These are phyloP conservation scores for Fistulifera pelliculosa DNA, from an alignment of 108 stramenopile species.

Conservation along the genomic window DNA sequence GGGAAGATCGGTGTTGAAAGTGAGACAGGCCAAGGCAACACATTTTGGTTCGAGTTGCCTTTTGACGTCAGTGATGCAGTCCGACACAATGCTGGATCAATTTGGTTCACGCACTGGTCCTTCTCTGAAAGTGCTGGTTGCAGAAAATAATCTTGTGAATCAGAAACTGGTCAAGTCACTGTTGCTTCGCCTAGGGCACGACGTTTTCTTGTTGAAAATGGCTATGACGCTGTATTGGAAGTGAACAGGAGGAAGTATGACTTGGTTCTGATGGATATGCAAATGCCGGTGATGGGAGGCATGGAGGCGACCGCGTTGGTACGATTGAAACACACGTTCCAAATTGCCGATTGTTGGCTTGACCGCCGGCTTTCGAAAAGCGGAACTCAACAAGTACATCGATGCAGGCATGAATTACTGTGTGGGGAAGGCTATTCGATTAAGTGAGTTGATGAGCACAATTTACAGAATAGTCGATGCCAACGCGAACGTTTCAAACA, in stretches of 20 bases:
- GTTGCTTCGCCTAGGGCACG: constrained; percentile 34
- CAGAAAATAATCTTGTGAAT: constrained; percentile 48
- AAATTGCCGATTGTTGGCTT: constrained; percentile 31
- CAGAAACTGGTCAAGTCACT: constrained; percentile 28
- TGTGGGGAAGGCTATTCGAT: constrained; percentile 23
- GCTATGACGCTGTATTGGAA: constrained; percentile 18
- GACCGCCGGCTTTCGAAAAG: constrained; percentile 23
- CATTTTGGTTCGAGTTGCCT: constrained; percentile 26
- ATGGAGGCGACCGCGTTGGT: constrained; percentile 32
- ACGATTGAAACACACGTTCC: neutral
- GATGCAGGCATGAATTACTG: constrained; percentile 29
- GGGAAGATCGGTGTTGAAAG: constrained; percentile 34
- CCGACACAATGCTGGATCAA: too few species aligned
- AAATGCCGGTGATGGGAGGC: constrained; percentile 64
- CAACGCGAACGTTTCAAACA: neutral
- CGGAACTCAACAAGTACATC: constrained; percentile 11
- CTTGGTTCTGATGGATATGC: constrained; percentile 44
- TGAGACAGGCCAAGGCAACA: constrained; percentile 21
- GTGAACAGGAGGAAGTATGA: constrained; percentile 16
- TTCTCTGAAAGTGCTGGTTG: constrained; percentile 28
- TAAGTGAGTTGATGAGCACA: neutral
- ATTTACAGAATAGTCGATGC: too few species aligned
- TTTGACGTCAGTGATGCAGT: constrained; percentile 9
- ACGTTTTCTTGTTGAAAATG: constrained; percentile 21
- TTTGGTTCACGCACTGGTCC: neutral